phyloP scores from a whole-genome alignment of 495 filamentous ascomycete genomes.

The Mycothermus thermophilus region DNA sequence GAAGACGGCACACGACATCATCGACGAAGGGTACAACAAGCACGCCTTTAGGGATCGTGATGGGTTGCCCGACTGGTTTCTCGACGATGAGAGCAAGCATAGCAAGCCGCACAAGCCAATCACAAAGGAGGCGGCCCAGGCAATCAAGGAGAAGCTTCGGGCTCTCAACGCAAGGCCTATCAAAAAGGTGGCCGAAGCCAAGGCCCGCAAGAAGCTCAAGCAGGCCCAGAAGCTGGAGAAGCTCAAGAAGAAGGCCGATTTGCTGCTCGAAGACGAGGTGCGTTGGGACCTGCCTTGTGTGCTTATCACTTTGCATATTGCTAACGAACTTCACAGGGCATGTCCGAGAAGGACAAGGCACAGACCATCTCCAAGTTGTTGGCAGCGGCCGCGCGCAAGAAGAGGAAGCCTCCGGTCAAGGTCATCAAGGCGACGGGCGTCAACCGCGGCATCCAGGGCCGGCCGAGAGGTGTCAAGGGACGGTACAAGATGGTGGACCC shows the following conservation, averaged over 20 bases:
- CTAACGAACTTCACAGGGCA: constrained; percentile 25
- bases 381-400: constrained; percentile 70
- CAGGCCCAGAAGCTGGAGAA: constrained; percentile 82
- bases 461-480: constrained; percentile 60
- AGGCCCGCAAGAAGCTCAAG: constrained; percentile 93
- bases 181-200: constrained; percentile 97
- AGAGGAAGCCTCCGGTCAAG: constrained; percentile 68
- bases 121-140: constrained; percentile 72
- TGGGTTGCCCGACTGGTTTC: constrained; percentile 94
- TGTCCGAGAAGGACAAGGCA: constrained; percentile 93
- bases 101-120: constrained; percentile 75
- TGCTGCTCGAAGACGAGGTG: constrained; percentile 67
- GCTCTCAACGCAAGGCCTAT: constrained; percentile 93
- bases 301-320: neutral
- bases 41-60: constrained; percentile 81
- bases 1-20: constrained; percentile 57
- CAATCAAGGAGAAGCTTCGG: constrained; percentile 90
- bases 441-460: constrained; percentile 61
- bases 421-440: constrained; percentile 77
- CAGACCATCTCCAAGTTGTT: constrained; percentile 69
- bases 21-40: constrained; percentile 90
- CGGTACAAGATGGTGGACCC: constrained; percentile 98
- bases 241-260: constrained; percentile 82
- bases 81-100: constrained; percentile 81
- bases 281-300: constrained; percentile 1